Percentiles rank a stretch among this genome's conserved stretches.
Conservation (phyloP, 2,329 filamentous ascomycete genomes). For the Lachnellula occidentalis region DNA sequence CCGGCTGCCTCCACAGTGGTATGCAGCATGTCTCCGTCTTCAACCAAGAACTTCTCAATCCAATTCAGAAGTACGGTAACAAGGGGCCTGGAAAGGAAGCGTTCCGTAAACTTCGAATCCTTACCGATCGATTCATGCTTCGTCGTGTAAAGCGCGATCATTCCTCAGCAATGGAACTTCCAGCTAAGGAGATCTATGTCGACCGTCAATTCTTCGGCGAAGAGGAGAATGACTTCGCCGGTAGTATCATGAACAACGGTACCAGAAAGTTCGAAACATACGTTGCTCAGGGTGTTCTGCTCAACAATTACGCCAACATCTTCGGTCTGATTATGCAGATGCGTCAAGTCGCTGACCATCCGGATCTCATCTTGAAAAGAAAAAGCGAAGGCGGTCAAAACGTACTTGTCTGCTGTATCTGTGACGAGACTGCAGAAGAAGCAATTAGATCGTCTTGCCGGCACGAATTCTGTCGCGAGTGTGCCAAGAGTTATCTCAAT, state of each 20-base stretch:
- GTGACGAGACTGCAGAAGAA: slow-evolving; percentile 93
- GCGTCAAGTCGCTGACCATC: slow-evolving; percentile 95
- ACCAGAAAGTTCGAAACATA: slow-evolving; percentile 91
- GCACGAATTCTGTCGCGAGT: slow-evolving; percentile 85
- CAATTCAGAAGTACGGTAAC: slow-evolving; percentile 61
- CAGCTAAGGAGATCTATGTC: slow-evolving; percentile 87
- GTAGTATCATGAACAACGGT: slow-evolving; percentile 90
- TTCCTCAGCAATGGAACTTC: slow-evolving; percentile 91
- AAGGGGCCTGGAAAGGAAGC: slow-evolving; percentile 59
- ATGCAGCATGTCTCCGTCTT: slow-evolving; percentile 70
- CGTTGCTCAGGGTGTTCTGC: slow-evolving; percentile 84
- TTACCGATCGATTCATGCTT: slow-evolving; percentile 93
- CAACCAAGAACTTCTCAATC: slow-evolving; percentile 92
- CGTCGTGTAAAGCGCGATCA: slow-evolving; percentile 91
- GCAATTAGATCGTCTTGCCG: slow-evolving; percentile 87
- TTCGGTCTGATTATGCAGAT: slow-evolving; percentile 99
- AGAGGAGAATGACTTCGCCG: slow-evolving; percentile 91
- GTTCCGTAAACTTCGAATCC: slow-evolving; percentile 74
- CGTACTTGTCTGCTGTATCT: slow-evolving; percentile 85
- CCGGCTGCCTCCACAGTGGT: slow-evolving; percentile 53
- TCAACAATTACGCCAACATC: slow-evolving; percentile 98
- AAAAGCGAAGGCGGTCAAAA: slow-evolving; percentile 82
- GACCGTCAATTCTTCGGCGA: slow-evolving; percentile 96
- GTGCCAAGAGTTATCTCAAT: slow-evolving; percentile 72
- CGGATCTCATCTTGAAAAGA: slow-evolving; percentile 88